Conservation (phyloP, 352 stramenopile species). For the Globisporangium iwayamae region DNA sequence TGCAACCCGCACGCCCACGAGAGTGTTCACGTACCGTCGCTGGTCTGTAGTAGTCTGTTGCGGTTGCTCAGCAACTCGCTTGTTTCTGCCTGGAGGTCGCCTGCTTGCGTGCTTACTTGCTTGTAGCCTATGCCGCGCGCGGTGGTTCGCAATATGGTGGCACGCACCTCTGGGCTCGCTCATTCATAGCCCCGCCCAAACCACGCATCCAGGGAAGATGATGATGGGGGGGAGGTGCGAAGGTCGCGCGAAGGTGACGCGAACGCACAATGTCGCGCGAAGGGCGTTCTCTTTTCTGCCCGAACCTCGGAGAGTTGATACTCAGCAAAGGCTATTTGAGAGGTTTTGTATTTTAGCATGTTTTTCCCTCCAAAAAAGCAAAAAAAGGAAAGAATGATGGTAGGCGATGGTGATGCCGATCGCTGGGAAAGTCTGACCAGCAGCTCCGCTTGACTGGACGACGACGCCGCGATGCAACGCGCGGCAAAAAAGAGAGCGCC, state of each 20-base stretch:
- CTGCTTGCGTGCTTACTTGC: not conserved
- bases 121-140: constrained; percentile 3
- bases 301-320: constrained; percentile 12
- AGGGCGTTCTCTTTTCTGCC: not conserved
- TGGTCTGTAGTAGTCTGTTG: not conserved
- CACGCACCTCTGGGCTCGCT: not conserved
- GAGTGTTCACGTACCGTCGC: not conserved
- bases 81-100: too few species aligned
- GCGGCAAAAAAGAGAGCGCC: not conserved
- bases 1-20: not conserved
- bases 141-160: constrained; percentile 12
- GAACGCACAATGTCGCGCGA: not conserved
- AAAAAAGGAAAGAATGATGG: not conserved
- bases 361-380: too few species aligned
- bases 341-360: not conserved
- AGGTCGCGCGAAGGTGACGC: constrained; percentile 15
- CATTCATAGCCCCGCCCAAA: not conserved
- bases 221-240: not conserved
- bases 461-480: not conserved
- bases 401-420: not conserved
- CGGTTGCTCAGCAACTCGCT: not conserved
- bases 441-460: constrained; percentile 5
- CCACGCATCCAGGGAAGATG: not conserved
- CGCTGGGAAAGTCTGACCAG: too few species aligned
- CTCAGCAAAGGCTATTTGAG: not conserved